Evolutionary conservation across 371 early-diverging fungal species (phyloP).

Genomic region (Actinomucor elegans): DNA sequence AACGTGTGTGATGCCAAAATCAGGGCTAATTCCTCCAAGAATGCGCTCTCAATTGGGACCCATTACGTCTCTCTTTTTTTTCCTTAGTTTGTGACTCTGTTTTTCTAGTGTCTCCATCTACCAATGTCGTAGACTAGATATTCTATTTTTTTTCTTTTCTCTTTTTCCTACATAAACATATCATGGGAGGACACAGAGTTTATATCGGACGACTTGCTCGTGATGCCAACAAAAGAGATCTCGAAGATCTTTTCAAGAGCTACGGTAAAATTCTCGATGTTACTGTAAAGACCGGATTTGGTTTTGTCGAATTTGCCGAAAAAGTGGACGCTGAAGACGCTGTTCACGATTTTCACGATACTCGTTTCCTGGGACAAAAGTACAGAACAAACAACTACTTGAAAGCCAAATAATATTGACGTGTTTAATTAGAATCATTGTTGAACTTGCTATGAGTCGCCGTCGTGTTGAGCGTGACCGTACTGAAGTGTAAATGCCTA

Average conservation of each 20-base stretch:
- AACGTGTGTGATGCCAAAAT: no score
- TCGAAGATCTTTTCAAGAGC: conserved; percentile 60
- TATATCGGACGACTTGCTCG: conserved; percentile 66
- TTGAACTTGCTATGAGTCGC: conserved; percentile 64
- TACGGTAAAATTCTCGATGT: conserved; percentile 66
- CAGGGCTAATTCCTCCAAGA: no score
- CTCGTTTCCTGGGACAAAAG: conserved; percentile 68
- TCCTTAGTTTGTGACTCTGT: no score
- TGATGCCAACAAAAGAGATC: conserved; percentile 61
- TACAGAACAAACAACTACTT: no score
- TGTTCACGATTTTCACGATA: conserved; percentile 62
- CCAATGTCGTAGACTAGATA: no score
- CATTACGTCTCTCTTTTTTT: conserved; percentile 1
- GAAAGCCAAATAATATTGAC: no score
- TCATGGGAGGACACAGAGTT: conserved; percentile 56
- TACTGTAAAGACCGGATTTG: conserved; percentile 68
- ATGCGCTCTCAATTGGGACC: no score
- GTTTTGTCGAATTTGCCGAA: conserved; percentile 69
- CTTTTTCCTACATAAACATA: conserved; percentile 1
- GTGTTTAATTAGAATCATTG: conserved; percentile 56
- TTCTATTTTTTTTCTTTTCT: conserved; percentile 2
- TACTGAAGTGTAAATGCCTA: no score
- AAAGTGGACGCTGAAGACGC: conserved; percentile 67
- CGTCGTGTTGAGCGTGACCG: conserved; percentile 37
- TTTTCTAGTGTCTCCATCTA: conserved; percentile 3